Percentiles rank a stretch among this genome's conserved stretches.
These are phyloP conservation scores for Scytalidium sp. DNA, from an alignment of 2,329 filamentous ascomycete species.

Conservation along the genomic window DNA sequence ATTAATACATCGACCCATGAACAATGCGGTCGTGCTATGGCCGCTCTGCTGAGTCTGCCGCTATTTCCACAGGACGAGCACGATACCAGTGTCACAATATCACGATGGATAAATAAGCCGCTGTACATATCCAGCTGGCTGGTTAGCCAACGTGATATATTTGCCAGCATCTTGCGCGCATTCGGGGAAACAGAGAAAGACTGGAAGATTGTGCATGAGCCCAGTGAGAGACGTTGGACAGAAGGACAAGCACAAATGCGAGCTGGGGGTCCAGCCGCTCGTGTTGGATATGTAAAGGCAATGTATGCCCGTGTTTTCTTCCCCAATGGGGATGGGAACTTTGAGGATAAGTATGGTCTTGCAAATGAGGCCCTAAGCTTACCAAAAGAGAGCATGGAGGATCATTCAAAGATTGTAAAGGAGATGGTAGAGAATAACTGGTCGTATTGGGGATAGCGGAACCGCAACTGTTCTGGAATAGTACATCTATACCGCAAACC, in stretches of 20 bases:
- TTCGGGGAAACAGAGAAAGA: constrained; percentile 13
- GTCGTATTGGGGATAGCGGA: too few relatives aligned
- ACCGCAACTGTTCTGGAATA: too few relatives aligned
- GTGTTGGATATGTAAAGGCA: constrained; percentile 10
- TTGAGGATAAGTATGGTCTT: constrained; percentile 7
- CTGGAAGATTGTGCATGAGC: constrained; percentile 15
- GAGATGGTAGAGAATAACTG: too few relatives aligned
- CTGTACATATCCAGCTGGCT: constrained; percentile 43
- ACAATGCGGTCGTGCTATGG: constrained; percentile 53
- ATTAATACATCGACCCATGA: constrained; percentile 45
- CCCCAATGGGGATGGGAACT: constrained; percentile 11
- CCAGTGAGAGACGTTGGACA: constrained; percentile 6
- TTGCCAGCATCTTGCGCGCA: constrained; percentile 23
- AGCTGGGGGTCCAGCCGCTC: constrained; percentile 3
- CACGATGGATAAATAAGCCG: constrained; percentile 36
- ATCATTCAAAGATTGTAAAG: too few relatives aligned
- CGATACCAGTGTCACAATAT: constrained; percentile 31
- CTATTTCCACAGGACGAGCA: constrained; percentile 30
- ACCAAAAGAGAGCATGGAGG: not conserved
- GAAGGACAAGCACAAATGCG: constrained; percentile 11
- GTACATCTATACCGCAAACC: too few relatives aligned
- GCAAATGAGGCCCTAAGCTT: constrained; percentile 5
- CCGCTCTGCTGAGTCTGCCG: constrained; percentile 41
- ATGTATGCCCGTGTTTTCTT: constrained; percentile 17
- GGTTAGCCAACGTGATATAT: constrained; percentile 49